A percentile compares a stretch with the other conserved stretches of the same genome.
Evolutionary conservation across 2,329 filamentous ascomycete species (phyloP).

Genomic region (Calonectria henricotiae): DNA sequence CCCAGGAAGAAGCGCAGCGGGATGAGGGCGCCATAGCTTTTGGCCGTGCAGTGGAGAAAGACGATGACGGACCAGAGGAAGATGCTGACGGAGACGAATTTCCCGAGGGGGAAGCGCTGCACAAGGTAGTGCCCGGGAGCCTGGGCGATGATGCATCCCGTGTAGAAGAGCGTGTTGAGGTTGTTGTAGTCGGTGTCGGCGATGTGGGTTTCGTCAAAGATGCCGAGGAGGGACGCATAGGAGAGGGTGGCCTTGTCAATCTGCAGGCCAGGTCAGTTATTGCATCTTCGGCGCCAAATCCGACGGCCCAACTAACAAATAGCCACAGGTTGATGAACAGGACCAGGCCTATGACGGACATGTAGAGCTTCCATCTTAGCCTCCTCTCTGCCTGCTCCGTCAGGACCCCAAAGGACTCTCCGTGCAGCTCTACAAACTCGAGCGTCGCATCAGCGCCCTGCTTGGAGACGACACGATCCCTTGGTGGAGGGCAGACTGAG

Average conservation of each 20-base stretch:
- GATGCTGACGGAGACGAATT: conserved; percentile 34
- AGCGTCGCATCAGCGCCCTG: conserved; percentile 30
- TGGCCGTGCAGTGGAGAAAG: conserved; percentile 36
- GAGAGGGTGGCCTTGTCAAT: conserved; percentile 35
- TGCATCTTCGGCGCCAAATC: neutral
- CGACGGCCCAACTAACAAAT: conserved; percentile 17
- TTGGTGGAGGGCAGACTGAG: conserved; percentile 27
- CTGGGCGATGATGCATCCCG: conserved; percentile 37
- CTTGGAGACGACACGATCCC: conserved; percentile 29
- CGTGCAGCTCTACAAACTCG: conserved; percentile 31
- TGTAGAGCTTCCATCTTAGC: conserved; percentile 31
- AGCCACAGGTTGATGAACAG: conserved; percentile 32
- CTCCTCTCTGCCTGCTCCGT: conserved; percentile 24
- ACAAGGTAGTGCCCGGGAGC: conserved; percentile 36
- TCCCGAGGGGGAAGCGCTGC: conserved; percentile 34
- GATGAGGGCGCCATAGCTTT: conserved; percentile 36
- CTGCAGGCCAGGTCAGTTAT: neutral
- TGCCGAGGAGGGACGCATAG: conserved; percentile 33
- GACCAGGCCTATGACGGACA: conserved; percentile 16
- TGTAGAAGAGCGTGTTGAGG: conserved; percentile 36
- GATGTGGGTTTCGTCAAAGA: conserved; percentile 35
- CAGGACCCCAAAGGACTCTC: conserved; percentile 23
- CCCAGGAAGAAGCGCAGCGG: conserved; percentile 39
- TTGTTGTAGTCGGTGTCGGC: conserved; percentile 38
- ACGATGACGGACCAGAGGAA: conserved; percentile 36